Evolutionary conservation across 805 yeast genomes (phyloP).

Genomic region (Myxozyma neotropica): DNA sequence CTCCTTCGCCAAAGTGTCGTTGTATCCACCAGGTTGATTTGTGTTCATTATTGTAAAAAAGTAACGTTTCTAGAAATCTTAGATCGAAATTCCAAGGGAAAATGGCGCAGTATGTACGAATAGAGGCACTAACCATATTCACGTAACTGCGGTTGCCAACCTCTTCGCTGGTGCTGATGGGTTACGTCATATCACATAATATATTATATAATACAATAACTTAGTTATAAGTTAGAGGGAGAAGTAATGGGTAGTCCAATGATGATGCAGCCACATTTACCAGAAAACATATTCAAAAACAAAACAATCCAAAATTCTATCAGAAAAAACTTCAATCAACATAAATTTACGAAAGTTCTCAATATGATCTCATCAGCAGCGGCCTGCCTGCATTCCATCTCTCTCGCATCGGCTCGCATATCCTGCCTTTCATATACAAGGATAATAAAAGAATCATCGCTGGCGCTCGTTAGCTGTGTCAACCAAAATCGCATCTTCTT

Average conservation of each 20-base stretch:
- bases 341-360: not conserved
- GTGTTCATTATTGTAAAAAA: not conserved
- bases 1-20: conserved; percentile 14
- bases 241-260: too few species aligned
- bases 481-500: conserved; percentile 23
- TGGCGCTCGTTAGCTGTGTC: not conserved
- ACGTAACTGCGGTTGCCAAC: too few species aligned
- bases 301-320: too few species aligned
- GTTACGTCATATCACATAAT: not conserved
- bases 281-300: too few species aligned
- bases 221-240: too few species aligned
- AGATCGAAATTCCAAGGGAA: too few species aligned
- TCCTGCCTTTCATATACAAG: not conserved
- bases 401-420: too few species aligned
- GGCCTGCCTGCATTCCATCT: too few species aligned
- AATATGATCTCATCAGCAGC: not conserved
- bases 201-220: not conserved
- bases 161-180: not conserved
- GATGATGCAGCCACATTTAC: too few species aligned
- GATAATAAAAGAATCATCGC: not conserved
- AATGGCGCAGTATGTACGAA: too few species aligned
- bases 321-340: not conserved
- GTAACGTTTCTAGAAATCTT: too few species aligned
- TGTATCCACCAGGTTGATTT: conserved; percentile 15
- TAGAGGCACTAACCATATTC: too few species aligned